phyloP scores from a whole-genome alignment of 2,329 filamentous ascomycete species.

The Harringtonia aguacate region DNA sequence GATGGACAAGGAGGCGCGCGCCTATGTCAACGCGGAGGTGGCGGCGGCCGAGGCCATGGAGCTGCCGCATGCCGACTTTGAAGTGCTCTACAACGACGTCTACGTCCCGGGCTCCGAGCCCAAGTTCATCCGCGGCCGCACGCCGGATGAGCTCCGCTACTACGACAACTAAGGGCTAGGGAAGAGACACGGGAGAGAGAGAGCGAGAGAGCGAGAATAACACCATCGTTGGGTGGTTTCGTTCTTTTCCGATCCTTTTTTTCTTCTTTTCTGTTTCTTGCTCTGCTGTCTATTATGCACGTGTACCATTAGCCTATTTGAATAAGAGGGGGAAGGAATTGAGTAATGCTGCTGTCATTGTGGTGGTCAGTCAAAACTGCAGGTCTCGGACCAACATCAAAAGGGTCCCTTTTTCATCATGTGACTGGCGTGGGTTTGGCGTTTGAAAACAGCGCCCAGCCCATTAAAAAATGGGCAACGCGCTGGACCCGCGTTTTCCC shows the following conservation, averaged over 20 bases:
- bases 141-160: constrained; percentile 89
- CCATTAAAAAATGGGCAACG: constrained; percentile 6
- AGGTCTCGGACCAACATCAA: too few relatives aligned
- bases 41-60: constrained; percentile 82
- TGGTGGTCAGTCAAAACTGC: too few relatives aligned
- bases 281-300: background rate
- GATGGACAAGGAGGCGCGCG: constrained; percentile 88
- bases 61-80: constrained; percentile 62
- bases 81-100: constrained; percentile 93
- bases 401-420: too few relatives aligned
- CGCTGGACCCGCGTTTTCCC: constrained; percentile 5
- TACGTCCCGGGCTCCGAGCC: constrained; percentile 86
- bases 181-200: background rate
- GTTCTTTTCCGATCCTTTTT: too few relatives aligned
- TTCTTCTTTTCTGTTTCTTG: background rate
- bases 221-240: too few relatives aligned
- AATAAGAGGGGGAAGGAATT: background rate
- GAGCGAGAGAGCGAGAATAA: background rate
- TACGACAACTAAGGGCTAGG: constrained; percentile 37
- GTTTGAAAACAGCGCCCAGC: background rate
- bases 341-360: background rate
- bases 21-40: constrained; percentile 80
- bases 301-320: background rate
- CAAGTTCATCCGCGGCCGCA: constrained; percentile 75
- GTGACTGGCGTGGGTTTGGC: background rate